phyloP scores from a whole-genome alignment of 164 flowering plant species.

The Cinnamomum chago region DNA sequence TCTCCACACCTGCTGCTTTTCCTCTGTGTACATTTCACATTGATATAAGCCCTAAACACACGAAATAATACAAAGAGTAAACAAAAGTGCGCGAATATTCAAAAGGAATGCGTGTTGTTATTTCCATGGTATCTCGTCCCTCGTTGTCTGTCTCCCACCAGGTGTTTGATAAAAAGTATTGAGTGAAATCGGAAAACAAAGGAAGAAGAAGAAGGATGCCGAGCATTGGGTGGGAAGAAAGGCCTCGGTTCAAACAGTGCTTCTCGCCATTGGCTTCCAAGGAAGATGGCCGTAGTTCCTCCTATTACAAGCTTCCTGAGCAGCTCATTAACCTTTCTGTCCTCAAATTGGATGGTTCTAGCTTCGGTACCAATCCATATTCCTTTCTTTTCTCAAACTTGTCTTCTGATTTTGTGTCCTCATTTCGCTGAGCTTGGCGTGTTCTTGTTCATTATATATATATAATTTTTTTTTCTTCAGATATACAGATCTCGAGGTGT shows the following conservation, averaged over 20 bases:
- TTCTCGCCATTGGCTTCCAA: not conserved
- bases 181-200: not conserved
- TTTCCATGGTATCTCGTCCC: not conserved
- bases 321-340: slow-evolving; percentile 58
- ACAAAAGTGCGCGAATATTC: not conserved
- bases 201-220: not conserved
- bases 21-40: not conserved
- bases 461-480: slow-evolving; percentile 23
- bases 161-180: not conserved
- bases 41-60: not conserved
- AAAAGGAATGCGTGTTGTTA: not conserved
- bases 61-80: too few relatives aligned
- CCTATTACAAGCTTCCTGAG: slow-evolving; percentile 50
- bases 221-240: not conserved
- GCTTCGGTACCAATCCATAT: slow-evolving; percentile 47
- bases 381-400: not conserved
- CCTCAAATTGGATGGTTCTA: slow-evolving; percentile 76
- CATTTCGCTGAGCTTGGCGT: not conserved
- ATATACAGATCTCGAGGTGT: slow-evolving; percentile 46
- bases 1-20: not conserved
- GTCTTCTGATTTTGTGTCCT: not conserved
- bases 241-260: not conserved
- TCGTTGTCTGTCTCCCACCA: not conserved
- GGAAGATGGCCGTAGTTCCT: slow-evolving; percentile 22
- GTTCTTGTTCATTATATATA: not conserved